A percentile compares a stretch with the other conserved stretches of the same genome.
Conservation (phyloP, 192 early-diverging fungal genomes). For the Mortierella hygrophila region DNA sequence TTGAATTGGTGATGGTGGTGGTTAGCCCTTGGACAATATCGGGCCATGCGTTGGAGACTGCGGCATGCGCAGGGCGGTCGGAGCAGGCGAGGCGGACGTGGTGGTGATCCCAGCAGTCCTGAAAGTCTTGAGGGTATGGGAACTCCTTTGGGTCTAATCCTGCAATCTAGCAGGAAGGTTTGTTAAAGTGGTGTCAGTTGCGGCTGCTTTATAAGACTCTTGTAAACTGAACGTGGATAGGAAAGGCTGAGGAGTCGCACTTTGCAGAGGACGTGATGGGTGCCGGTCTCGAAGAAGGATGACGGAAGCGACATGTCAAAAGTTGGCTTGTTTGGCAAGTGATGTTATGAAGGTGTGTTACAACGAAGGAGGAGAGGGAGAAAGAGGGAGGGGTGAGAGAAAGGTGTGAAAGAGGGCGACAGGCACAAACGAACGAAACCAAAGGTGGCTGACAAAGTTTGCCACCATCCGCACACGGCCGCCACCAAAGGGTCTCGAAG, state of each 20-base stretch:
- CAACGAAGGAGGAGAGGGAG: not conserved
- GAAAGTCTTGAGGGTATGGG: constrained; percentile 24
- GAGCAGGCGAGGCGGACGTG: constrained; percentile 49
- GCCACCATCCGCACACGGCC: not conserved
- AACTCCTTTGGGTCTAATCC: constrained; percentile 22
- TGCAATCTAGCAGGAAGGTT: constrained; percentile 9
- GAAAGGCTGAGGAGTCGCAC: not conserved
- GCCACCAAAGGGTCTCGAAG: not conserved
- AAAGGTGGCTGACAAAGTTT: constrained; percentile 2
- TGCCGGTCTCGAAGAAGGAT: constrained; percentile 36
- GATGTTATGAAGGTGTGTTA: not conserved
- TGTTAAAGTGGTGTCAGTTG: no score
- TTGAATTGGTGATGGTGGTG: constrained; percentile 16
- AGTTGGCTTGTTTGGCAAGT: not conserved
- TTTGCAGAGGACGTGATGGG: constrained; percentile 40
- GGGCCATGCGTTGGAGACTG: constrained; percentile 2
- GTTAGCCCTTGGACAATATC: constrained; percentile 44
- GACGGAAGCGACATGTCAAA: not conserved
- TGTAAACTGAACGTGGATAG: not conserved
- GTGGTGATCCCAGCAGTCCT: constrained; percentile 39
- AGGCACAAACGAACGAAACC: not conserved
- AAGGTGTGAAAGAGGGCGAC: not conserved
- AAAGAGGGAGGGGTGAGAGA: not conserved
- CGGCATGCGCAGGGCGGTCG: not conserved
- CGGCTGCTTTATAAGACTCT: not conserved